Base-by-base conservation (phyloP, 805 yeast species). In the Starmerella bombi region DNA sequence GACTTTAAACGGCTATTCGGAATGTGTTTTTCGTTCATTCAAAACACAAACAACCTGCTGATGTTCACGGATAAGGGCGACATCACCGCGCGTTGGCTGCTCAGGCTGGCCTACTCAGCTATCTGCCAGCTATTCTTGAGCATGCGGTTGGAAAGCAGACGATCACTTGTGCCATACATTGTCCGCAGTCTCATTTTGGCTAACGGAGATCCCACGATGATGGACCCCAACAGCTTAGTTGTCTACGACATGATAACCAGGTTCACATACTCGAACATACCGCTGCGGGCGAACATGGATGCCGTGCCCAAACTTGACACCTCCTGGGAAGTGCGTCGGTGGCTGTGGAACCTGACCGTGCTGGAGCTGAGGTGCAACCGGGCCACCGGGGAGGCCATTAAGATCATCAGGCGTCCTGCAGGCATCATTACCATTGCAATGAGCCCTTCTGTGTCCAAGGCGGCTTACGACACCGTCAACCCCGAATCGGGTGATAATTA, bases 1-100 rank as follows among this genome's bases (percentile, higher is more conserved):
- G 94, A 84, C 50, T 79, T 69, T 56, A 78, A 76, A 51, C 66
- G 85, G 35, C 82, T 83, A 2, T 81, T 84, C 62, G 94, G 81
- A 2, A 80, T 84, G 55, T 78, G 85, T 1, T 80, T 84, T 62
- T 77, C 77, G 50, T 78, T 76, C 50, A 78, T 83, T 40, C 82
- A 80, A 53, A 77, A 75, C 53, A 73, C 83, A 2, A 65, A 70
- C 38, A 85, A 80, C 49, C 48, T 28, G 22, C 40, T 53, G 19
- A 37, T 29, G 22, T 34, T 43, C 14, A 44, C 45, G 5, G 15
- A 29, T 14, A 38, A 38, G 18, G 41, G 33, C 21, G 44, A 46
- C 31, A 62, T 61, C 4, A 59, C 80, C 34, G 67, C 80, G 0
- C 75, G 72, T 37, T 83, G 80, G 54, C 62, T 78, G 22, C 61